Base-by-base conservation (phyloP, 78 protist species). In the Dictyostelium brefeldianum region DNA sequence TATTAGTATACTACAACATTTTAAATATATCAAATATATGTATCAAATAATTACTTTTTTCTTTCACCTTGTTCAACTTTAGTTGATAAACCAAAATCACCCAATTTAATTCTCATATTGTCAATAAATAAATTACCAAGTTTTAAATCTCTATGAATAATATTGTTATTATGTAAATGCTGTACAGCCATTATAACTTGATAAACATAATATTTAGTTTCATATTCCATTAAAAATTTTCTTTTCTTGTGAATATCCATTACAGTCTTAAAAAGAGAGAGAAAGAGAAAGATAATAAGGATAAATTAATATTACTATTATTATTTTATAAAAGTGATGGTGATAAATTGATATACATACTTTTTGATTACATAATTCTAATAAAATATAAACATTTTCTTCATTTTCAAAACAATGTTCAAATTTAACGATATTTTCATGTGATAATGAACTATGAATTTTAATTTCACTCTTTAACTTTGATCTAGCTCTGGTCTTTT, bases 71-170 rank as follows among this genome's bases (percentile, higher is more conserved):
- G 64, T 53, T 80, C 82, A 20, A 98, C 91, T 64, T 73, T 67
- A 36, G 98, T 83, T 43, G 99, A 98, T 9, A 99, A 97, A 29
- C 99, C 99, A 78, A 99, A 99, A 90, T 99, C 99, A 29, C 99
- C 99, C 54, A 99, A 89, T 91, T 98, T 98, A 51, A 98, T 64
- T 15, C 82, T 59, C 96, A 95, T 92, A 70, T 96, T 59, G 18
- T 85, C 70, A 82, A 98, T 94, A 81, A 98, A 97, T 17, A 99
- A 80, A 89, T 98, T 98, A 36, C 98, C 98, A 27, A 98, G 87
- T 80, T 98, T 98, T 12, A 94, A 62, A 78, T 95, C 97, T 48
- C 97, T 56, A 57, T 95, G 97, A 20, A 81, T 82, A 15, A 95
- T 64, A 51, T 80, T 69, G 6, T 89, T 64, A 14, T 51, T 29